Evolutionary conservation across 2,329 filamentous ascomycete genomes (phyloP).

Genomic region (Colletotrichum sp.): DNA sequence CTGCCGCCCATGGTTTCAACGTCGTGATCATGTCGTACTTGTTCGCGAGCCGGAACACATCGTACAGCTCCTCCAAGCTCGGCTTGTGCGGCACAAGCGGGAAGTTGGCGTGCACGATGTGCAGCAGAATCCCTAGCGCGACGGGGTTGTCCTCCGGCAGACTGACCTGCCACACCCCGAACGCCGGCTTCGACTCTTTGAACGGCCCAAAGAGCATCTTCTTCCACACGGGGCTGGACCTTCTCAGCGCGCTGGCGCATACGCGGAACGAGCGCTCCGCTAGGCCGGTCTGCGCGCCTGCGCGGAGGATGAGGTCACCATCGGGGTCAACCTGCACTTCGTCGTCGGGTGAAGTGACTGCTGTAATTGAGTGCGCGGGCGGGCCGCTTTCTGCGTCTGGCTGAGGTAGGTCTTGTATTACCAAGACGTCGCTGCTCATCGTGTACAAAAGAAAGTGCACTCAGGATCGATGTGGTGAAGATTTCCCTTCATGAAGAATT

Average conservation of each 20-base stretch:
- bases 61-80: neutral
- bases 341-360: neutral
- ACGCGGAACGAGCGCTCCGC: neutral
- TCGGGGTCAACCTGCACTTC: neutral
- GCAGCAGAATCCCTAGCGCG: neutral
- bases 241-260: slow-evolving; percentile 2
- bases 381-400: accelerated
- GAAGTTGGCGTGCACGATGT: slow-evolving; percentile 1
- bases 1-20: neutral
- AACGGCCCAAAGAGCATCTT: slow-evolving; percentile 17
- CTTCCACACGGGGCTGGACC: slow-evolving; percentile 7
- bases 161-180: neutral
- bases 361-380: neutral
- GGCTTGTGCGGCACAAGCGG: neutral
- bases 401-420: no score
- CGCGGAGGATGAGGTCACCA: neutral
- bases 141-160: neutral
- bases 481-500: neutral
- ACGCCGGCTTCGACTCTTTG: slow-evolving; percentile 9
- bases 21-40: slow-evolving; percentile 11
- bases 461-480: neutral
- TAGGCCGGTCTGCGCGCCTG: neutral
- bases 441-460: neutral
- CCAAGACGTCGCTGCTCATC: neutral
- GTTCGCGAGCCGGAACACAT: neutral